These are phyloP conservation scores for Nakaseomyces sp. DNA, from an alignment of 1,139 yeast species.

Conservation along the genomic window DNA sequence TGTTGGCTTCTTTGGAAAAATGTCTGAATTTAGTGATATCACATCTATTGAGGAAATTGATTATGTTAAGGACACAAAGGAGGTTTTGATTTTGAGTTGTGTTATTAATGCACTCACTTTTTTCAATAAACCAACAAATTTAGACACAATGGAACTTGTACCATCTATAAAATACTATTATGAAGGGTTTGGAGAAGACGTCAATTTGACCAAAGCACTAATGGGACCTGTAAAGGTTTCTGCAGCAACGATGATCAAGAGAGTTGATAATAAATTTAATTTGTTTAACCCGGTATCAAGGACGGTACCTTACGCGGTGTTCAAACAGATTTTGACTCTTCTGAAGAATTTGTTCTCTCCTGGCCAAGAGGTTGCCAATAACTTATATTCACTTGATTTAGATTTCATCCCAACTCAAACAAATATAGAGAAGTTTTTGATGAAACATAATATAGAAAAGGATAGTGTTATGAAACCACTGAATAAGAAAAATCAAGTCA, in stretches of 20 bases:
- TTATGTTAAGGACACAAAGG: constrained; percentile 34
- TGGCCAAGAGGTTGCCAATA: constrained; percentile 29
- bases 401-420: constrained; percentile 23
- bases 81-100: constrained; percentile 37
- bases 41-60: constrained; percentile 33
- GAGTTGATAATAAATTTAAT: constrained; percentile 14
- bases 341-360: constrained; percentile 22
- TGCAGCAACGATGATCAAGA: constrained; percentile 19
- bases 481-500: constrained; percentile 8
- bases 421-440: constrained; percentile 17
- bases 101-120: constrained; percentile 38
- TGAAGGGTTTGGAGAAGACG: constrained; percentile 19
- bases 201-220: constrained; percentile 21
- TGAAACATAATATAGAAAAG: constrained; percentile 19
- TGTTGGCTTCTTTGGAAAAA: constrained; percentile 14
- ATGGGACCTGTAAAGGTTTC: constrained; percentile 21
- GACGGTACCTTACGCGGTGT: constrained; percentile 28
- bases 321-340: constrained; percentile 27
- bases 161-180: constrained; percentile 21
- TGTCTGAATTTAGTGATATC: constrained; percentile 27
- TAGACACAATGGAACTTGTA: constrained; percentile 27
- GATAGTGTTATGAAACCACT: constrained; percentile 17
- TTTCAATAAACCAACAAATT: constrained; percentile 35
- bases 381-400: constrained; percentile 40
- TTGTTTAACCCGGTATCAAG: constrained; percentile 19